A percentile compares a stretch with the other conserved stretches of the same genome.
Evolutionary conservation across 345 rosid genomes (phyloP).

Genomic region (Euphorbia peplus): DNA sequence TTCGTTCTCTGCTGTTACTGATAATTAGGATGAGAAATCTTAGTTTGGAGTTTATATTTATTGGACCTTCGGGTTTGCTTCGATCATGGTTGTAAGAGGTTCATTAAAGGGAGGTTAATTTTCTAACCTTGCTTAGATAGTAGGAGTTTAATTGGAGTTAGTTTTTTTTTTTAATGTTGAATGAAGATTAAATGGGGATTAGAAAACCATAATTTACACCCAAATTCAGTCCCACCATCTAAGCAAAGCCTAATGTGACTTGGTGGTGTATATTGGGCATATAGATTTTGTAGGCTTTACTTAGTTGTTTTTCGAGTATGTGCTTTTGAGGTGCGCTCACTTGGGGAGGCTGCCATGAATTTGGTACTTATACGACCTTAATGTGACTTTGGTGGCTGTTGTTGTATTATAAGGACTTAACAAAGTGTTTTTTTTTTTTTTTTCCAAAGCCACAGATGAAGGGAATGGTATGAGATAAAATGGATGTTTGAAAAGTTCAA

Average conservation of each 20-base stretch:
- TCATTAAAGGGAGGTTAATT: no score
- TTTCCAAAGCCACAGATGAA: not conserved
- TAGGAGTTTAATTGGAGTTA: no score
- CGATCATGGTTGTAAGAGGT: no score
- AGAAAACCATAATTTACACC: no score
- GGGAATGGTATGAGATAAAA: not conserved
- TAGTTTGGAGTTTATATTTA: no score
- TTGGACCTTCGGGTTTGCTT: no score
- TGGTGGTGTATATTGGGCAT: not conserved
- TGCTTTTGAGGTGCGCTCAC: not conserved
- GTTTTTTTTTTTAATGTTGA: no score
- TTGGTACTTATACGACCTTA: not conserved
- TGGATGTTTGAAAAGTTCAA: not conserved
- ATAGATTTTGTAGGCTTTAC: not conserved
- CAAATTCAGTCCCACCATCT: no score
- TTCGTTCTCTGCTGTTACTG: conserved; percentile 43
- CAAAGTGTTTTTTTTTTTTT: not conserved
- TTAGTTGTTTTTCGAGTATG: not conserved
- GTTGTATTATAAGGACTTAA: not conserved
- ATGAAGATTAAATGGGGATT: no score
- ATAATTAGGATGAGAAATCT: no score
- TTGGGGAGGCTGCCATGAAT: not conserved
- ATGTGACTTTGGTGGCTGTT: not conserved
- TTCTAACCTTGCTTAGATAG: no score
- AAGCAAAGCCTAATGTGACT: no score